Evolutionary conservation across 2,329 filamentous ascomycete genomes (phyloP), one percentile per base, ranked within the genome.

Genomic region (Aspergillus aculeatinus): DNA sequence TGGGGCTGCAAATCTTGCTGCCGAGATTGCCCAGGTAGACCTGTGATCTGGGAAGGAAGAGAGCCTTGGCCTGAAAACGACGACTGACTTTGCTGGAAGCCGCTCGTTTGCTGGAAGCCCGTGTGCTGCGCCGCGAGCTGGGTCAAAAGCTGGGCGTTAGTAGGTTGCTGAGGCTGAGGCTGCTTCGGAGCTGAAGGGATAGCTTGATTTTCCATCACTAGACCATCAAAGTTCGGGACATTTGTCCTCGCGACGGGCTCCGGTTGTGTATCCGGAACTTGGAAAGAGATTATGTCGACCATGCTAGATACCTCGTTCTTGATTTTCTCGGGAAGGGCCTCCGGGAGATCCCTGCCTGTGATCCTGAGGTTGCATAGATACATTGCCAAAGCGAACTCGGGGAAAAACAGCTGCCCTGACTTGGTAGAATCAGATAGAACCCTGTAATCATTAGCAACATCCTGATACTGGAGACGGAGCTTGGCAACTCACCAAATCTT

Each of bases 251-350:
- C 78, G n/a, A 83, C 76, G 21, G 83, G 77, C 47, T 76, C 76
- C 14, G 79, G 80, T 44, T 80, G 80, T 29, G 94, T 89, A 65
- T 99, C 95, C 0, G 86, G 87, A 25, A 97, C 85, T 67, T 89
- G 92, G 74, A 99, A 99, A 61, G 92, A 96, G 72, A 99, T 99
- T 59, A 99, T 99, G 73, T 99, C 95, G 47, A 99, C 95, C 93
- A 99, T 98, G 77, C 95, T 96, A 3, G 94, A 98, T 19, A 99
- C 95, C 76, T 99, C 95, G 70, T 99, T 99, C 80, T 88, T 90
- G 65, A 99, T 88, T 60, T 87, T 89, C 33, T 97, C 92, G 0
- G 95, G 95, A 10, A 99, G 82, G 5, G 73, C 76, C 2, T 82
- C 72, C 0, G 95, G 95, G 25, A 99, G 77, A 0, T 88, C 82